phyloP scores from a whole-genome alignment of 345 rosid genomes.

The Balakata baccata region DNA sequence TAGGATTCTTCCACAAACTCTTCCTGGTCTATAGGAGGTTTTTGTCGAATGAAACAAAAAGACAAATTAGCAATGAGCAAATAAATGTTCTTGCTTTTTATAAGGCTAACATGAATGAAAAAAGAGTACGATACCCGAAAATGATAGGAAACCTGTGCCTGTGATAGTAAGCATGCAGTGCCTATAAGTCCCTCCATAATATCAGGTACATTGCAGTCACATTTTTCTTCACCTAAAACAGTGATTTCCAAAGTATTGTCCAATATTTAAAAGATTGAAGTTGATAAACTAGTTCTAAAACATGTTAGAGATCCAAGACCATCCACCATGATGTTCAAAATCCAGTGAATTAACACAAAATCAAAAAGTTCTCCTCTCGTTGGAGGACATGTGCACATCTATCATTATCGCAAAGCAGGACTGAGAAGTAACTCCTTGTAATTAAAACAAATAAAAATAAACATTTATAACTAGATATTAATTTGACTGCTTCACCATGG shows the following conservation, averaged over 20 bases:
- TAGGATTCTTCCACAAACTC: background rate
- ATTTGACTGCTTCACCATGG: too few relatives aligned
- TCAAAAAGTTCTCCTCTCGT: background rate
- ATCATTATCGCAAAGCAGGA: background rate
- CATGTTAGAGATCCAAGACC: background rate
- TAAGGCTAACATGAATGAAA: background rate
- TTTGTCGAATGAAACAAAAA: background rate
- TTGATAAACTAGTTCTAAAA: background rate
- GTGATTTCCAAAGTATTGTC: background rate
- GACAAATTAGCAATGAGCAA: background rate
- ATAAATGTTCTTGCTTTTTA: background rate
- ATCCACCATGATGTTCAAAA: background rate
- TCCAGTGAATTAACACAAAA: background rate
- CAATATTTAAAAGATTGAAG: background rate
- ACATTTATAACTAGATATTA: background rate
- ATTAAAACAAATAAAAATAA: too few relatives aligned
- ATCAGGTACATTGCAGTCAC: constrained; percentile 52
- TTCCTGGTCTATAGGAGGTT: background rate
- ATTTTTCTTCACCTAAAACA: constrained; percentile 70
- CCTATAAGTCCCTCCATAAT: constrained; percentile 76
- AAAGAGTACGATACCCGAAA: background rate
- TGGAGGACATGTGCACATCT: background rate
- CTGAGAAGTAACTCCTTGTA: background rate
- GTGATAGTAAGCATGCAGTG: constrained; percentile 70
- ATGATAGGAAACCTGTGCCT: constrained; percentile 34